A percentile compares a stretch with the other conserved stretches of the same genome.
Conservation (phyloP, 2,329 filamentous ascomycete species). For the Pyrenophora graminea region DNA sequence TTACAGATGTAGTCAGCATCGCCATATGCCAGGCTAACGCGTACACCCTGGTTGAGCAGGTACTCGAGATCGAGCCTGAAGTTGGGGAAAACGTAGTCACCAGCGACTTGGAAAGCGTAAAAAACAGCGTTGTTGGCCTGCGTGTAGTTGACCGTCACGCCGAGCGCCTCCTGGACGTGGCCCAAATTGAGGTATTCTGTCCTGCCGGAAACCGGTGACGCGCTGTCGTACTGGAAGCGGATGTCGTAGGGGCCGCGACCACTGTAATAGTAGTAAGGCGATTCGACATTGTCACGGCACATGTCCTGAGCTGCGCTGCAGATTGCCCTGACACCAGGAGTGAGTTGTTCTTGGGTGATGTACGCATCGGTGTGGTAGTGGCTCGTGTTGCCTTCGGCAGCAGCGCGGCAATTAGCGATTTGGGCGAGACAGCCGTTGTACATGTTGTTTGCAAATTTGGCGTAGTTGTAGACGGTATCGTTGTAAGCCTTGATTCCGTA, state of each 20-base stretch:
- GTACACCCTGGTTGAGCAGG: slow-evolving; percentile 48
- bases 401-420: slow-evolving; percentile 57
- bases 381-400: slow-evolving; percentile 43
- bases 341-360: slow-evolving; percentile 34
- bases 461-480: slow-evolving; percentile 63
- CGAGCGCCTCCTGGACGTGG: slow-evolving; percentile 62
- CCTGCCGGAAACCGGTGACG: slow-evolving; percentile 57
- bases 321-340: slow-evolving; percentile 36
- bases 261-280: slow-evolving; percentile 59
- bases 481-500: slow-evolving; percentile 61
- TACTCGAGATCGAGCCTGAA: slow-evolving; percentile 52
- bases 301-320: slow-evolving; percentile 61
- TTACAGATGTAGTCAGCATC: slow-evolving; percentile 48
- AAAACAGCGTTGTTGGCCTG: slow-evolving; percentile 53
- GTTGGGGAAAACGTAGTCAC: slow-evolving; percentile 63
- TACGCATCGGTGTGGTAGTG: slow-evolving; percentile 24
- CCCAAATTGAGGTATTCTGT: slow-evolving; percentile 64
- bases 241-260: slow-evolving; percentile 59
- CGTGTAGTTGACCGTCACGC: slow-evolving; percentile 65
- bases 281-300: slow-evolving; percentile 62
- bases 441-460: slow-evolving; percentile 59
- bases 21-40: slow-evolving; percentile 43
- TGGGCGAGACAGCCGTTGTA: slow-evolving; percentile 53
- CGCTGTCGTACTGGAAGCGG: slow-evolving; percentile 57
- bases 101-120: slow-evolving; percentile 57